Base-by-base conservation (phyloP, 257 asterid genomes). In the Solanum medicagineum region DNA sequence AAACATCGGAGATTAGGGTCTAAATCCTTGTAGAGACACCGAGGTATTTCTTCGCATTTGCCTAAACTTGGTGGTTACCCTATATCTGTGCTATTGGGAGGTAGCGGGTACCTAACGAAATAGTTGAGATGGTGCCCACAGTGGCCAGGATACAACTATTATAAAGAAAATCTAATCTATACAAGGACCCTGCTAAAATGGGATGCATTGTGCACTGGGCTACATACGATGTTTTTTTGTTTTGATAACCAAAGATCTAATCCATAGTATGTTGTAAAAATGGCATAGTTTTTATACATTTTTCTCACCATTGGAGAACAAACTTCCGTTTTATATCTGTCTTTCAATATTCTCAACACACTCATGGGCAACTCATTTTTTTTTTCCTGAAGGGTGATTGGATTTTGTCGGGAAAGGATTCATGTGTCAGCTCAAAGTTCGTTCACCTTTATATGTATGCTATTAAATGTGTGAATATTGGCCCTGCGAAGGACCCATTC, bases 401-500 rank as follows among this genome's bases (percentile, higher is more conserved):
- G 99, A 92, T 97, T 81, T 91, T 97, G 86, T 91, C 93, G 29
- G 95, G 96, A 87, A 90, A 87, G 84, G 88, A 88, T 59, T 69
- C 87, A 87, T 81, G 88, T 81, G 91, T 90, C 81, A 89, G 89
- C 88, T 89, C 95, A 85, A 90, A 91, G 86, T 81, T 87, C 87
- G 87, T 87, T 87, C 91, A 84, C 83, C 93, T 94, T 32, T 90
- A 87, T 88, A 93, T 97, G 99, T 97, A 95, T 87, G 89, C 91
- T 59, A 89, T 97, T 88, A 94, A 88, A 89, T 93, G 94, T 85
- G 91, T 91, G 88, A 92, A 93, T 89, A 86, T 85, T 87, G 98
- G 98, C 88, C 85, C 90, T 86, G 90, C 97, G 53, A 97, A 95
- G 91, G 99, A 97, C 86, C 93, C 98, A 80, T 92, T 94, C 75